Percentiles rank a stretch among this genome's conserved stretches.
These are phyloP conservation scores for Brassica napus DNA, from an alignment of 345 rosid species.

Conservation along the genomic window Da-Ae NC_063434.1:4389001-4389500, in stretches of 20 bases:
- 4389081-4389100: constrained; percentile 24
- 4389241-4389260: constrained; percentile 19
- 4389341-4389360: constrained; percentile 20
- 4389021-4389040: constrained; percentile 39
- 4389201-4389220: constrained; percentile 12
- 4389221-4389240: constrained; percentile 33
- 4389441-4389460: not conserved
- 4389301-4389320: constrained; percentile 1
- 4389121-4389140: constrained; percentile 40
- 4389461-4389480: constrained; percentile 12
- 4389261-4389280: constrained; percentile 14
- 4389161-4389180: not conserved
- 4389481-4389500: constrained; percentile 19
- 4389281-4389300: constrained; percentile 1
- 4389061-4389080: not conserved
- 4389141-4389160: constrained; percentile 6
- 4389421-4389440: constrained; percentile 4
- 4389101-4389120: constrained; percentile 15
- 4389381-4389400: not conserved
- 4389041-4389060: constrained; percentile 11
- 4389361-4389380: not conserved
- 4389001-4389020: constrained; percentile 47
- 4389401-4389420: not conserved
- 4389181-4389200: constrained; percentile 14
- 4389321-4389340: constrained; percentile 30